phyloP scores from a whole-genome alignment of 371 early-diverging fungal genomes.

The Phascolomyces articulosus region DNA sequence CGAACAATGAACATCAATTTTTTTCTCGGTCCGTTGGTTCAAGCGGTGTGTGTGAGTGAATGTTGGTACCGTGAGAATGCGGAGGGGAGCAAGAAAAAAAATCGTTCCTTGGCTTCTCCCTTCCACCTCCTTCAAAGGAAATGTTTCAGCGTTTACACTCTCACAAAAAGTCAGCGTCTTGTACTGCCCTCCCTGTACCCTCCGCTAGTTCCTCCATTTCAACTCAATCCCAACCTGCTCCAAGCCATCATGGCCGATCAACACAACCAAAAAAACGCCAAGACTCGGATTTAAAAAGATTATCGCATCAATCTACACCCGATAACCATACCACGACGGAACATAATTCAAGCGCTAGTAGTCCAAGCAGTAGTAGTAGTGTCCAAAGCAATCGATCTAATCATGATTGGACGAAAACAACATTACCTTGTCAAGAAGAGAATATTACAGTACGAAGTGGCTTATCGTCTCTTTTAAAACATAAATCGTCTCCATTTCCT shows the following conservation, averaged over 20 bases:
- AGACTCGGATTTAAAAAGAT: not conserved
- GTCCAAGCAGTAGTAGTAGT: not conserved
- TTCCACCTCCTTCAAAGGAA: too few relatives aligned
- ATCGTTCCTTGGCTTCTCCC: too few relatives aligned
- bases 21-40: too few relatives aligned
- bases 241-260: not conserved
- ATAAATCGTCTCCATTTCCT: conserved; percentile 3
- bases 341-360: not conserved
- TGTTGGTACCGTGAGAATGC: too few relatives aligned
- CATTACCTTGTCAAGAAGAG: not conserved
- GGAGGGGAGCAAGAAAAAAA: too few relatives aligned
- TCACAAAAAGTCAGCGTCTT: not conserved
- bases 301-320: not conserved
- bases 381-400: not conserved
- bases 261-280: not conserved
- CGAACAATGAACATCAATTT: too few relatives aligned
- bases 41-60: too few relatives aligned
- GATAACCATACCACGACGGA: not conserved
- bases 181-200: not conserved
- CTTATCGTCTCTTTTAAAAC: conserved; percentile 2
- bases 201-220: conserved; percentile 4
- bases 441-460: conserved; percentile 8
- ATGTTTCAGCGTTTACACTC: conserved; percentile 1
- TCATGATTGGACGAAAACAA: not conserved
- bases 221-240: not conserved